phyloP scores from a whole-genome alignment of 2,329 filamentous ascomycete genomes.

The Emergomyces africanus region DNA sequence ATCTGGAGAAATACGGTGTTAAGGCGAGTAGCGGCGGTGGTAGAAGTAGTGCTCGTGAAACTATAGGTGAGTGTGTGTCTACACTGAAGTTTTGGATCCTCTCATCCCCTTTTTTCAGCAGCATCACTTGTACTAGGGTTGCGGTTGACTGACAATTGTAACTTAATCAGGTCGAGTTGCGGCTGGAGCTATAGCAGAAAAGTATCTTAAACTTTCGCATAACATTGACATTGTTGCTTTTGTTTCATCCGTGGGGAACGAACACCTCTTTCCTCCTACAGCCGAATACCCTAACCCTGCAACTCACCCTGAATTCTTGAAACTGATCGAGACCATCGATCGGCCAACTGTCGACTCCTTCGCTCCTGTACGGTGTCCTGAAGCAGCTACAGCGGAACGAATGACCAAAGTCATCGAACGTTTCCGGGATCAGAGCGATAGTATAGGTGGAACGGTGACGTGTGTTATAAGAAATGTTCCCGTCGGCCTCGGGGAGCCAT shows the following conservation, averaged over 20 bases:
- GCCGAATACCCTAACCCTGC: conserved; percentile 53
- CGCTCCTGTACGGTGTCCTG: conserved; percentile 78
- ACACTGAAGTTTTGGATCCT: neutral
- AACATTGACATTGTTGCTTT: conserved; percentile 87
- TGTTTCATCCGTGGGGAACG: conserved; percentile 69
- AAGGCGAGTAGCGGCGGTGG: conserved; percentile 86
- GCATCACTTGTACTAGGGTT: neutral
- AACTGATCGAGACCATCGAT: conserved; percentile 58
- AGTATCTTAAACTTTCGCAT: conserved; percentile 70
- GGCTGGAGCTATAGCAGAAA: conserved; percentile 83
- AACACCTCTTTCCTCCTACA: conserved; percentile 63
- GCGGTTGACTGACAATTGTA: neutral
- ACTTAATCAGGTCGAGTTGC: conserved; percentile 58
- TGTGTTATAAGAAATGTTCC: conserved; percentile 84
- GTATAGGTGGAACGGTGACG: conserved; percentile 88
- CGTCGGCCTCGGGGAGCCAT: conserved; percentile 78
- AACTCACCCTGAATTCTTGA: conserved; percentile 66
- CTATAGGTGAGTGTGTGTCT: conserved; percentile 50
- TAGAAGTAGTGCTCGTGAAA: conserved; percentile 84
- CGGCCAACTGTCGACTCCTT: conserved; percentile 63
- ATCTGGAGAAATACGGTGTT: conserved; percentile 92
- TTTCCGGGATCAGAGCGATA: conserved; percentile 67
- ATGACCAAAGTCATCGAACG: conserved; percentile 73
- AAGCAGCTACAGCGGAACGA: conserved; percentile 46
- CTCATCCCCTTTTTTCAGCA: too few relatives aligned